Conservation (phyloP, 1,284 basidiomycete species). For the Moesziomyces aphidis region DNA sequence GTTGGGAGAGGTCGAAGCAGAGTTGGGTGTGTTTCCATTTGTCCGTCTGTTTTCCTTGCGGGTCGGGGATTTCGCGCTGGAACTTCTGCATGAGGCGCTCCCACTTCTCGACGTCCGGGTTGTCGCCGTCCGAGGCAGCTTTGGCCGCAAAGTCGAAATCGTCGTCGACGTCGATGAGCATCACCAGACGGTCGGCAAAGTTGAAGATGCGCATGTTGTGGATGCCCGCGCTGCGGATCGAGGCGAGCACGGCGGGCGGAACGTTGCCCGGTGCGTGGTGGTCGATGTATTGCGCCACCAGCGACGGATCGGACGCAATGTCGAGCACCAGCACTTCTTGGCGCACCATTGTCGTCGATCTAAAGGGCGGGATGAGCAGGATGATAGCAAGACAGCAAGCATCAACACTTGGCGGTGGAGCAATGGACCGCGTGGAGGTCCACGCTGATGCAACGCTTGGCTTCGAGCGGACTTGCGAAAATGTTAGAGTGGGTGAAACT, state of each 20-base stretch:
- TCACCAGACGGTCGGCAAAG: constrained; percentile 34
- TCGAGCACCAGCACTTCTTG: constrained; percentile 38
- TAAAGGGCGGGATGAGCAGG: neutral
- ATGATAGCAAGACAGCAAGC: neutral
- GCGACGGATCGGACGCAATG: constrained; percentile 18
- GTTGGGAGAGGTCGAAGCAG: constrained; percentile 37
- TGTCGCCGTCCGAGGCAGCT: constrained; percentile 21
- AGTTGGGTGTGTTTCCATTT: constrained; percentile 33
- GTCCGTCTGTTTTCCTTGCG: constrained; percentile 10
- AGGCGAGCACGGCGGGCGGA: constrained; percentile 24
- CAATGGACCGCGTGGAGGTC: constrained; percentile 4
- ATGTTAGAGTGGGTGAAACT: constrained; percentile 1
- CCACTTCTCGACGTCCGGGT: constrained; percentile 24
- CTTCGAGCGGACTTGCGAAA: no score
- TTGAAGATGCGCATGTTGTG: constrained; percentile 44
- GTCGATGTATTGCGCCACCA: constrained; percentile 36
- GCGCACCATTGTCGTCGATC: constrained; percentile 20
- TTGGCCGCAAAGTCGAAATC: constrained; percentile 29
- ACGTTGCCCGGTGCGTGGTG: constrained; percentile 39
- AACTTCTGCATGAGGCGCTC: constrained; percentile 33
- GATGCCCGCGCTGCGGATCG: constrained; percentile 30
- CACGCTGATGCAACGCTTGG: neutral
- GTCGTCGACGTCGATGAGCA: constrained; percentile 45
- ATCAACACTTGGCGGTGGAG: neutral
- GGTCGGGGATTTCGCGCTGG: constrained; percentile 32